Evolutionary conservation across 108 stramenopile species (phyloP), one percentile per base, ranked within the genome.

Genomic region (Conticribra weissflogii): DNA sequence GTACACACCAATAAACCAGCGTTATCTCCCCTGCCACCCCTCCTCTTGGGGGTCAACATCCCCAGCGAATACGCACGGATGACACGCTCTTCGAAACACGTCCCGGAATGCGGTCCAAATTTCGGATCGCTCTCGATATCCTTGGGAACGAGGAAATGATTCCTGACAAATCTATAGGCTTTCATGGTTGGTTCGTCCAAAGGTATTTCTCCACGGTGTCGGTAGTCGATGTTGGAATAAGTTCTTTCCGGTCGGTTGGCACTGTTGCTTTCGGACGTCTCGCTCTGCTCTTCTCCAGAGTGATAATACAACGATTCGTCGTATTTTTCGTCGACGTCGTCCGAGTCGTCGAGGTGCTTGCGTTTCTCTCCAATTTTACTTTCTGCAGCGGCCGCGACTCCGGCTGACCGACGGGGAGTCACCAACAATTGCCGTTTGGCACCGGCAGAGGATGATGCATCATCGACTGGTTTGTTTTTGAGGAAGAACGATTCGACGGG

Each of bases 71-170:
- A 93, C 0, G 88, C 88, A 0, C 73, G 31, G 54, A 93, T 65
- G 15, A 89, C 85, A 2, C 86, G 76, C 58, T 90, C 85, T 61
- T 93, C 92, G 71, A 81, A 90, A 59, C 81, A 89, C 31, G 72
- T 81, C 22, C 92, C 92, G 44, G 80, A 80, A 53, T 78, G 61
- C 1, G 89, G 89, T 9, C 92, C 92, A 59, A 71, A 86, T 41
- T 50, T 63, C 17, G 77, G 72, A 65, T 83, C 73, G 23, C 56
- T 33, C 62, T 90, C 89, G 47, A 90, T 83, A 53, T 87, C 65
- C 0, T 34, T 29, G 3, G 92, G 92, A 59, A 90, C 74, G 3
- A 56, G 22, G 65, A 83, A 90, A 58, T 83, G 48, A 54, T 85
- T 51, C n/a, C 74, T 50, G 19, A 93, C 68, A 54, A 89, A 79